phyloP scores from a whole-genome alignment of 768 basidiomycete species.

The Trametes cubensis region DNA sequence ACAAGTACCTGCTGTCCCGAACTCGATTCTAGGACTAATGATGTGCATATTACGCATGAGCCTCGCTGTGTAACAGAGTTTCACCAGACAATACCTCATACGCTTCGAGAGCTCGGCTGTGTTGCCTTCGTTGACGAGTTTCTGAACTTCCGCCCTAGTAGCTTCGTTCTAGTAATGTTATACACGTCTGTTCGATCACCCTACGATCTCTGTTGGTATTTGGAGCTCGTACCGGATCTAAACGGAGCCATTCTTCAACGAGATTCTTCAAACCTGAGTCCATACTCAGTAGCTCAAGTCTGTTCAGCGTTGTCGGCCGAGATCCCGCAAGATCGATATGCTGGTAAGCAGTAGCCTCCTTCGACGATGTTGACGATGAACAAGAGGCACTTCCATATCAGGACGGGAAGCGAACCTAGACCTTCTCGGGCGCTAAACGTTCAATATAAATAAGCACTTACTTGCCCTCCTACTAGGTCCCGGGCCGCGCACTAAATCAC shows the following conservation, averaged over 20 bases:
- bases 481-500: too few relatives aligned
- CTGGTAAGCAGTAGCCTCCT: too few relatives aligned
- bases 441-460: too few relatives aligned
- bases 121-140: conserved; percentile 46
- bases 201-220: background rate
- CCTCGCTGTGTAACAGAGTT: background rate
- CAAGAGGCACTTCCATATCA: conserved; percentile 1
- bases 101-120: conserved; percentile 54
- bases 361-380: background rate
- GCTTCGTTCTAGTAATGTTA: conserved; percentile 49
- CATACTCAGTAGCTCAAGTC: background rate
- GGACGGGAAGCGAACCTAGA: background rate
- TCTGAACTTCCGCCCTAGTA: conserved; percentile 52
- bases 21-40: conserved; percentile 70
- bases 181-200: background rate
- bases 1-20: conserved; percentile 78
- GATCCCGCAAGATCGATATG: too few relatives aligned
- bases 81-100: conserved; percentile 47
- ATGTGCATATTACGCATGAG: too few relatives aligned
- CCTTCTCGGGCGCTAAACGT: too few relatives aligned
- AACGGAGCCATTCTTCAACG: conserved; percentile 53
- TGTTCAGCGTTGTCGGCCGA: too few relatives aligned
- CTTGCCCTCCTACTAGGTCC: too few relatives aligned
- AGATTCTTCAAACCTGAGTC: conserved; percentile 40
- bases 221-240: conserved; percentile 45